phyloP scores from a whole-genome alignment of 192 early-diverging fungal genomes.

The Geranomyces variabilis region DNA sequence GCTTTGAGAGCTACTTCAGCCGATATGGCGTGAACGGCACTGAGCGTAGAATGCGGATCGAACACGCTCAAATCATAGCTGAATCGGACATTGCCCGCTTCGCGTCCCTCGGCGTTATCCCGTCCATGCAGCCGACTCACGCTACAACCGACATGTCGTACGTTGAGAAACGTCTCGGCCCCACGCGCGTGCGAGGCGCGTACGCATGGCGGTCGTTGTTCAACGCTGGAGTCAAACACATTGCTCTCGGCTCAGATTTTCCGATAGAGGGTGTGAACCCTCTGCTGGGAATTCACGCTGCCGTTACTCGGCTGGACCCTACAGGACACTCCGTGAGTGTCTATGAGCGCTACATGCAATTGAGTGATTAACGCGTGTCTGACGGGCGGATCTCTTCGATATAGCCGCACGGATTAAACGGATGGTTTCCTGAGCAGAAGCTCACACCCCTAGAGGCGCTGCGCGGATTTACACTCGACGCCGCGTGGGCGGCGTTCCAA shows the following conservation, averaged over 20 bases:
- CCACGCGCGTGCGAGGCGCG: conserved; percentile 46
- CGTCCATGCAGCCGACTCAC: conserved; percentile 64
- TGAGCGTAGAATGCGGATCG: conserved; percentile 49
- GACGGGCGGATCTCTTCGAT: no score
- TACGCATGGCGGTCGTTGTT: conserved; percentile 52
- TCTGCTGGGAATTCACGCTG: conserved; percentile 57
- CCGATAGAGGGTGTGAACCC: conserved; percentile 58
- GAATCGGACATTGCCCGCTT: conserved; percentile 51
- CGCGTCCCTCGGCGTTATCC: conserved; percentile 48
- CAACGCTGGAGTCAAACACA: conserved; percentile 29
- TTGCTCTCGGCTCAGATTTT: conserved; percentile 60
- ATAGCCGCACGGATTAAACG: conserved; percentile 45
- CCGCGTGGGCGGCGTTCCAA: conserved; percentile 56
- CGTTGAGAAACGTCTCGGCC: conserved; percentile 51
- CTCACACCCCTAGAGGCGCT: conserved; percentile 51
- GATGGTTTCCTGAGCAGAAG: conserved; percentile 47
- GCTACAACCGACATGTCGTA: conserved; percentile 60
- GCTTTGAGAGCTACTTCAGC: conserved; percentile 43
- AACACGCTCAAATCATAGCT: conserved; percentile 59
- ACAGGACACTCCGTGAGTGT: conserved; percentile 48
- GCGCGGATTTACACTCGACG: conserved; percentile 56
- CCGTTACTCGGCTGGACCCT: conserved; percentile 51
- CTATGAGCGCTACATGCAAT: no score
- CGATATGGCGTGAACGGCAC: conserved; percentile 3
- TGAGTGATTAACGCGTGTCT: no score